A percentile compares a stretch with the other conserved stretches of the same genome.
Evolutionary conservation across 768 basidiomycete species (phyloP).

Genomic region (Leccinum variicolor): DNA sequence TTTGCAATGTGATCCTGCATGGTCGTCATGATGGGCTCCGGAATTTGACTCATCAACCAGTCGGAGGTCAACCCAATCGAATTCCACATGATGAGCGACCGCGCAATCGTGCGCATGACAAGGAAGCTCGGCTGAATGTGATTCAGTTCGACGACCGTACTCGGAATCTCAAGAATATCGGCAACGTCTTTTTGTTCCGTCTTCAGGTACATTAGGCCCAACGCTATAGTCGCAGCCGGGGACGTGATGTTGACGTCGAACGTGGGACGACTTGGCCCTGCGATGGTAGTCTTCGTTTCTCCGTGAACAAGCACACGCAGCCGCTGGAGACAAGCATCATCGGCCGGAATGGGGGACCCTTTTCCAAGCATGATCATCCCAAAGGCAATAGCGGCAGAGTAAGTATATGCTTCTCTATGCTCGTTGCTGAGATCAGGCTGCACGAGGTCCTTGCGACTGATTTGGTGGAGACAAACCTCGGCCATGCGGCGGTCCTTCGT

Average conservation of each 20-base stretch:
- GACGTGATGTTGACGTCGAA: constrained; percentile 92
- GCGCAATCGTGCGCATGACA: constrained; percentile 73
- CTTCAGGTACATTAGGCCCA: constrained; percentile 91
- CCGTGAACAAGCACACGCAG: constrained; percentile 78
- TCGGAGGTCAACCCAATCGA: constrained; percentile 63
- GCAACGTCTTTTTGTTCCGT: constrained; percentile 85
- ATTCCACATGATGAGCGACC: constrained; percentile 86
- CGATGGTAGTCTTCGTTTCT: constrained; percentile 44
- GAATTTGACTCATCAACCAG: constrained; percentile 74
- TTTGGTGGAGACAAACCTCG: constrained; percentile 84
- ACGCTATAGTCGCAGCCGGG: constrained; percentile 84
- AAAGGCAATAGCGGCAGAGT: constrained; percentile 84
- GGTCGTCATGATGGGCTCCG: constrained; percentile 56
- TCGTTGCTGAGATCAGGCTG: constrained; percentile 84
- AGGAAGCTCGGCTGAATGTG: constrained; percentile 87
- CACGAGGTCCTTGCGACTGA: constrained; percentile 71
- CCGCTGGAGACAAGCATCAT: constrained; percentile 62
- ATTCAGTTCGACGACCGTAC: constrained; percentile 75
- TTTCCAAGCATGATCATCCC: constrained; percentile 96
- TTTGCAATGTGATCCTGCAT: constrained; percentile 52
- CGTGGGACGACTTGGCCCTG: constrained; percentile 38
- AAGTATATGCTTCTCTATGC: constrained; percentile 89
- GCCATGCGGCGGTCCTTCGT: constrained; percentile 89
- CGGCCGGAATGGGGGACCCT: constrained; percentile 76
- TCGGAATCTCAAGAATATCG: constrained; percentile 79